These are phyloP conservation scores for Ophiostoma piceae DNA, from an alignment of 2,329 filamentous ascomycete genomes.

Conservation along the genomic window DNA sequence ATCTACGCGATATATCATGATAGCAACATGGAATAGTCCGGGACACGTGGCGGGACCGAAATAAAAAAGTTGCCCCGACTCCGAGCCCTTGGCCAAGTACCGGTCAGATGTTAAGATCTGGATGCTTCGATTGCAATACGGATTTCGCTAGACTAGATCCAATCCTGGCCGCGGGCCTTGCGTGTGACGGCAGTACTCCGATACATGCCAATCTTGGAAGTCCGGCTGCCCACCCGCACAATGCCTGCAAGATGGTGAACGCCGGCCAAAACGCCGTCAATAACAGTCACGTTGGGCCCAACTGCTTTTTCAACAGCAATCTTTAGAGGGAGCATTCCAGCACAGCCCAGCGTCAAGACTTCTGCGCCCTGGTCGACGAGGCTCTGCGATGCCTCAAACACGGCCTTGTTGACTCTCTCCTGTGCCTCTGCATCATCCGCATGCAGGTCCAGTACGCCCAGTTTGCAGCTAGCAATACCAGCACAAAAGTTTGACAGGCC, in stretches of 20 bases:
- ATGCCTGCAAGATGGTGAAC: slow-evolving; percentile 42
- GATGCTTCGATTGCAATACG: background rate
- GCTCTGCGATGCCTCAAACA: slow-evolving; percentile 18
- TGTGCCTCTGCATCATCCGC: slow-evolving; percentile 19
- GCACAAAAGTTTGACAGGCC: slow-evolving; percentile 25
- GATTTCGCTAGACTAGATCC: slow-evolving; percentile 15
- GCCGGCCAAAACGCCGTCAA: slow-evolving; percentile 26
- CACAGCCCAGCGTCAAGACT: slow-evolving; percentile 25
- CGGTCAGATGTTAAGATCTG: background rate
- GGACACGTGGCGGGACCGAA: background rate
- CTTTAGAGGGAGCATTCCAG: slow-evolving; percentile 27
- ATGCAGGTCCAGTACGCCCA: slow-evolving; percentile 28
- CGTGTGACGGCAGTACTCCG: slow-evolving; percentile 24
- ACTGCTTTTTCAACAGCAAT: slow-evolving; percentile 25
- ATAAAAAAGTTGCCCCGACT: background rate
- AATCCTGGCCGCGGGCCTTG: slow-evolving; percentile 26
- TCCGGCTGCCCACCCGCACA: slow-evolving; percentile 36
- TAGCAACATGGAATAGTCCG: background rate
- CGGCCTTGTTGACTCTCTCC: slow-evolving; percentile 17
- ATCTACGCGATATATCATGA: background rate
- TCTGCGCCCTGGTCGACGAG: slow-evolving; percentile 26
- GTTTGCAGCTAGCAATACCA: slow-evolving; percentile 26
- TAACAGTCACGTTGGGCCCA: slow-evolving; percentile 24
- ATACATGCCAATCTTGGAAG: slow-evolving; percentile 24
- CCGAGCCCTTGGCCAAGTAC: background rate